Conservation (phyloP, 495 filamentous ascomycete genomes). For the Lasiosphaeria miniovina region DNA sequence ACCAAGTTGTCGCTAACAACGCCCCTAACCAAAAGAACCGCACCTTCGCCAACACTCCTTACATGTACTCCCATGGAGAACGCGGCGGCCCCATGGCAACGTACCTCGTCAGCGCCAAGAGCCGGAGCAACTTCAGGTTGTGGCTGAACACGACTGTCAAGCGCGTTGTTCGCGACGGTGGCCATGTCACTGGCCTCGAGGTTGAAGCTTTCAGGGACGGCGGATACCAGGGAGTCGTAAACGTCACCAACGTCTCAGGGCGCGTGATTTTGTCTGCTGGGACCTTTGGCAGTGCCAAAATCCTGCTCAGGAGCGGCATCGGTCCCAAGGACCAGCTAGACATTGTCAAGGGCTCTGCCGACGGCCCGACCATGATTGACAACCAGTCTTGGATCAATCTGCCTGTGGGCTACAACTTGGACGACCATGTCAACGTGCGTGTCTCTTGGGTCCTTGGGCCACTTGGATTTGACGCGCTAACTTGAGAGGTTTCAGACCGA, state of each 20-base stretch:
- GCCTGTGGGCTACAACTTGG: conserved; percentile 71
- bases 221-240: conserved; percentile 58
- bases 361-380: conserved; percentile 53
- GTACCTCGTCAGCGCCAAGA: conserved; percentile 63
- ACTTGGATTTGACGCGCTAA: not conserved
- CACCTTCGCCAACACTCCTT: conserved; percentile 63
- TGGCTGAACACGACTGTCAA: conserved; percentile 63
- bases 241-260: conserved; percentile 57
- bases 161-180: conserved; percentile 60
- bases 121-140: conserved; percentile 63
- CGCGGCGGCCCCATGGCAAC: conserved; percentile 71
- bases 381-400: conserved; percentile 62
- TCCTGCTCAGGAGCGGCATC: conserved; percentile 61
- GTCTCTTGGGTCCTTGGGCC: conserved; percentile 10
- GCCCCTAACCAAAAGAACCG: conserved; percentile 63
- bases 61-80: conserved; percentile 65
- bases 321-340: conserved; percentile 61
- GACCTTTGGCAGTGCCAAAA: conserved; percentile 69
- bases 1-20: conserved; percentile 57
- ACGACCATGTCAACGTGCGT: conserved; percentile 62
- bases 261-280: conserved; percentile 68
- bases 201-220: conserved; percentile 54
- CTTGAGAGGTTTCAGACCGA: conserved; percentile 45
- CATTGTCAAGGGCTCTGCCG: conserved; percentile 49
- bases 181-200: conserved; percentile 64